Base-by-base conservation (phyloP, 345 rosid genomes). In the Rhizophora mangle region DNA sequence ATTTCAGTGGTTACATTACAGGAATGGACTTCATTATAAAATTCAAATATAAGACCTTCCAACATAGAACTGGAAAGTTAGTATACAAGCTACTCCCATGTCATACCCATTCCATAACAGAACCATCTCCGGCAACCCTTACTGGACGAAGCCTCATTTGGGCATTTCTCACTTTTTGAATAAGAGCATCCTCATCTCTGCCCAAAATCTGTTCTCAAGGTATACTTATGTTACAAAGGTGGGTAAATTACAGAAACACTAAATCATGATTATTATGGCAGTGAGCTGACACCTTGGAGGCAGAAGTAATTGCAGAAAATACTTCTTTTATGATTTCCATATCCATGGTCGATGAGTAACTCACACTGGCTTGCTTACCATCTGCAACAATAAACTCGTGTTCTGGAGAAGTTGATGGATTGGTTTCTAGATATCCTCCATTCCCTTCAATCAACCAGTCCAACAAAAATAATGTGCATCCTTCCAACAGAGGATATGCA, bases 371-470 rank as follows among this genome's bases (percentile, higher is more conserved):
- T 70, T 59, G 78, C 69, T 76, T 81, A 37, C 96, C 96, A 79
- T 85, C 88, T 6, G 96, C 96, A 72, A 92, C 83, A 46, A 85
- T 82, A 70, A 95, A 95, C 76, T 72, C 63, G 78, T 92, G 97
- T 67, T 95, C 99, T 24, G 98, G 99, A 74, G 98, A 95, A 43
- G 99, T 95, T 61, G 99, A 95, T 62, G 99, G 99, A 78, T 88
- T 95, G 56, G 97, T 86, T 77, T 80, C 92, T 8, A 95, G 86
- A 85, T 82, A 87, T 62, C 90, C 92, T 2, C 78, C 89, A 60
- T 55, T 78, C 26, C 93, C 96, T 84, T 95, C 85, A 59, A 95
- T 81, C 77, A 92, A 79, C 97, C 99, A 95, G 77, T 92, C 96
- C 82, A 95, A 78, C 71, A 95, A 81, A 80, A 90, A 92, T 29